Percentiles rank a stretch among this genome's conserved stretches.
Conservation (phyloP, 2,329 filamentous ascomycete species). For the Fusarium poae region DNA sequence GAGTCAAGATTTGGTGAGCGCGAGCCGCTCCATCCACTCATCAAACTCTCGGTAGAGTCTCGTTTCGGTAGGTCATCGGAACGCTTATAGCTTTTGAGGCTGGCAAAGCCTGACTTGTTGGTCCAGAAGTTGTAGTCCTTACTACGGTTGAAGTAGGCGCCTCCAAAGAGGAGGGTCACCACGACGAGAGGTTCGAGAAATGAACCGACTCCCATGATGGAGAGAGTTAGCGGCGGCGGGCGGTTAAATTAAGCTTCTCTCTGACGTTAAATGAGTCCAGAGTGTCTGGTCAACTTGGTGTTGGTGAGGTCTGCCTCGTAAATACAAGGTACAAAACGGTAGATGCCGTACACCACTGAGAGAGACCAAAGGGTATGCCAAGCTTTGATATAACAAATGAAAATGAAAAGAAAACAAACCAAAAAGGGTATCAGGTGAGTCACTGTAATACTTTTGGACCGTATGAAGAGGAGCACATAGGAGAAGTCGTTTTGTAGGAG, state of each 20-base stretch:
- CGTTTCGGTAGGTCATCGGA: conserved; percentile 50
- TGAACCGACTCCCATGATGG: conserved; percentile 56
- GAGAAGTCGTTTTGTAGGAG: conserved; percentile 1
- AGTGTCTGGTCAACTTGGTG: not conserved
- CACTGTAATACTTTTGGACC: not conserved
- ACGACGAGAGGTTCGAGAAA: conserved; percentile 59
- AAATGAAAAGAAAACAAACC: not conserved
- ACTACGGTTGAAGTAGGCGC: conserved; percentile 60
- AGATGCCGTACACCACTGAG: not conserved
- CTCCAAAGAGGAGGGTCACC: conserved; percentile 59
- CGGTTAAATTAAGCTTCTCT: not conserved
- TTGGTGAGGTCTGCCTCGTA: not conserved
- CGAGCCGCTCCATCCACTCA: conserved; percentile 45
- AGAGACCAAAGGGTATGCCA: not conserved
- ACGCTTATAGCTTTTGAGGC: conserved; percentile 46
- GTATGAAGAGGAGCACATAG: not conserved
- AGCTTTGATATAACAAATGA: not conserved
- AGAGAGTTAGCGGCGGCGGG: not conserved
- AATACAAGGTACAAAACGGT: not conserved
- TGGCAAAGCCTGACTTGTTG: conserved; percentile 41
- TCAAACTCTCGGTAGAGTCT: conserved; percentile 46
- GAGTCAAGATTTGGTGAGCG: conserved; percentile 49
- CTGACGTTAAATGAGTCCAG: not conserved
- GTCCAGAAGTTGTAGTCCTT: conserved; percentile 53
- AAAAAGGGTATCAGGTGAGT: conserved; percentile 6